Conservation (phyloP, 306 rosid genomes). For the Vachellia collinsii region DNA sequence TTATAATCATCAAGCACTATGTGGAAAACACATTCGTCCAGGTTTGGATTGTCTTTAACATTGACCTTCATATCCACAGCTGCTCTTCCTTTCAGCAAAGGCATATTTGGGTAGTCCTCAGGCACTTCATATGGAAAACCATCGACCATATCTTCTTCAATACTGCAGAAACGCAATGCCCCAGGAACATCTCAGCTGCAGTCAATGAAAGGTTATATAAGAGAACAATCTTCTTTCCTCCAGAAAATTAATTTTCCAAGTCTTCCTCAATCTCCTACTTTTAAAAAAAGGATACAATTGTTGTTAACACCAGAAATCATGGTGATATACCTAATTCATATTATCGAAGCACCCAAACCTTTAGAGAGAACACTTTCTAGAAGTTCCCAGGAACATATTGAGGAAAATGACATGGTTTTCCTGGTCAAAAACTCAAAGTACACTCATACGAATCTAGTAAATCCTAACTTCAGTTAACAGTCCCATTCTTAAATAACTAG, state of each 20-base stretch:
- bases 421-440: constrained; percentile 15
- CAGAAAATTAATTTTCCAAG: constrained; percentile 47
- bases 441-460: background rate
- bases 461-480: constrained; percentile 15
- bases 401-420: constrained; percentile 13
- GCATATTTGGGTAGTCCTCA: constrained; percentile 82
- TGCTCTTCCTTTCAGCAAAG: constrained; percentile 93
- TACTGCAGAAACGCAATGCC: constrained; percentile 99
- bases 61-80: constrained; percentile 98
- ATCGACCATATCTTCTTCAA: constrained; percentile 99
- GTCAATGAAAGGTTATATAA: constrained; percentile 95
- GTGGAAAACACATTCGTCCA: constrained; percentile 81
- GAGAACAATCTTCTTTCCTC: constrained; percentile 70
- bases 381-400: too few relatives aligned
- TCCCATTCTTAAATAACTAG: constrained; percentile 16
- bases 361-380: constrained; percentile 18
- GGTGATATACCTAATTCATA: background rate
- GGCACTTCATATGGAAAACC: constrained; percentile 94
- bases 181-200: constrained; percentile 99
- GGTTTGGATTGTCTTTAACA: constrained; percentile 89
- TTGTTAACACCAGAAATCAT: constrained; percentile 26
- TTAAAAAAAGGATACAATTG: constrained; percentile 34
- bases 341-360: constrained; percentile 29
- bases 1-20: constrained; percentile 94
- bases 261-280: constrained; percentile 46